phyloP scores from a whole-genome alignment of 2,329 filamentous ascomycete species.

The Colletotrichum higginsianum region DNA sequence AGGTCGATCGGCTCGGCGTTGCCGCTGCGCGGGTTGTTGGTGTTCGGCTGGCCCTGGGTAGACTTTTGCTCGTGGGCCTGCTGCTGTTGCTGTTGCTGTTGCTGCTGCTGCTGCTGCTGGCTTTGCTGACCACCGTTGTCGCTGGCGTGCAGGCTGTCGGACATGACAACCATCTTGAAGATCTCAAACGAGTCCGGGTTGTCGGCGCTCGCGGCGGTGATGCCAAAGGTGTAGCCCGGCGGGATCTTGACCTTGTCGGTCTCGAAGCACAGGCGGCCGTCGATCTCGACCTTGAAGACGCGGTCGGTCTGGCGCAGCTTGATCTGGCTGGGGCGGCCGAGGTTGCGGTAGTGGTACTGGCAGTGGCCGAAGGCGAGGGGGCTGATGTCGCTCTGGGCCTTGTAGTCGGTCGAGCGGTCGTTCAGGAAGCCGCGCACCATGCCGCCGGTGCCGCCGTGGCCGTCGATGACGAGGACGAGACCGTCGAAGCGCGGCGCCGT shows the following conservation, averaged over 20 bases:
- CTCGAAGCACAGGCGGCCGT: conserved; percentile 86
- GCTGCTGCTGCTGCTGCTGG: conserved; percentile 51
- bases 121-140: conserved; percentile 46
- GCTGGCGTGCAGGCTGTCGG: conserved; percentile 59
- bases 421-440: conserved; percentile 94
- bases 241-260: conserved; percentile 85
- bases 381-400: conserved; percentile 82
- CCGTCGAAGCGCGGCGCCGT: conserved; percentile 90
- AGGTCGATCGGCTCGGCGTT: conserved; percentile 53
- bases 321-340: conserved; percentile 86
- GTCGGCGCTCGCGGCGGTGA: conserved; percentile 90
- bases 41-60: conserved; percentile 45
- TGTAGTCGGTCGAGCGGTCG: conserved; percentile 87
- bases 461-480: conserved; percentile 88
- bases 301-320: conserved; percentile 77
- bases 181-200: conserved; percentile 95
- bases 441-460: conserved; percentile 82
- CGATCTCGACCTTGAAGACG: conserved; percentile 83
- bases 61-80: conserved; percentile 49
- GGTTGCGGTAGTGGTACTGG: conserved; percentile 90
- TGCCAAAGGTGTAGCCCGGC: conserved; percentile 84
- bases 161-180: conserved; percentile 86
- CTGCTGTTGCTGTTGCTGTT: conserved; percentile 55
- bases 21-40: conserved; percentile 45
- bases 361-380: conserved; percentile 94